These are phyloP conservation scores for Aspergillus sp. DNA, from an alignment of 2,329 filamentous ascomycete species.

Conservation along the genomic window DNA sequence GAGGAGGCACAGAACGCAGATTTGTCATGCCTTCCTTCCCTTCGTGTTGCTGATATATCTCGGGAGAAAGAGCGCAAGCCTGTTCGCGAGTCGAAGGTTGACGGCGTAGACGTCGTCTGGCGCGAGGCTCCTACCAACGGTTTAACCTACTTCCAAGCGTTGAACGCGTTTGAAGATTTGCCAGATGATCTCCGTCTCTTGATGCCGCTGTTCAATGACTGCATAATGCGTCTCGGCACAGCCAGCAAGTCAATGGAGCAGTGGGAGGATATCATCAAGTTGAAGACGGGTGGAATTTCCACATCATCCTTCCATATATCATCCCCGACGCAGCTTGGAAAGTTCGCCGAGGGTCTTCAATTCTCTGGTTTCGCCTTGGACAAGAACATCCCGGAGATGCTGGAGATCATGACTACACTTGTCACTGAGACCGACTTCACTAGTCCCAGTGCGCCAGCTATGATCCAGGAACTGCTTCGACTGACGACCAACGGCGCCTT, in stretches of 20 bases:
- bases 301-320: conserved; percentile 82
- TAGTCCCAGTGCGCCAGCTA: conserved; percentile 73
- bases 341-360: conserved; percentile 76
- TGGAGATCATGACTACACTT: conserved; percentile 76
- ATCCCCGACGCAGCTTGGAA: conserved; percentile 69
- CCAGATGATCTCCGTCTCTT: conserved; percentile 82
- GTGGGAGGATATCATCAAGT: conserved; percentile 91
- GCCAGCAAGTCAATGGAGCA: conserved; percentile 87
- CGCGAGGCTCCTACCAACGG: conserved; percentile 92
- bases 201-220: conserved; percentile 86
- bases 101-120: conserved; percentile 77
- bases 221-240: conserved; percentile 90
- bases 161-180: conserved; percentile 76
- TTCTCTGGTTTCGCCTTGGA: conserved; percentile 88
- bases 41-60: conserved; percentile 87
- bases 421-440: conserved; percentile 89
- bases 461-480: conserved; percentile 84
- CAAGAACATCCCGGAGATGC: conserved; percentile 86
- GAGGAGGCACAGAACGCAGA: conserved; percentile 82
- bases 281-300: conserved; percentile 89
- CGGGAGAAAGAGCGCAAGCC: conserved; percentile 74
- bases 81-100: conserved; percentile 58
- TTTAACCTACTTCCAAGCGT: conserved; percentile 89
- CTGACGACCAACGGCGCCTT: conserved; percentile 85
- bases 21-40: conserved; percentile 81